phyloP scores from a whole-genome alignment of 176 grass and related monocot genomes.

The Coix lacrymajobi region DNA sequence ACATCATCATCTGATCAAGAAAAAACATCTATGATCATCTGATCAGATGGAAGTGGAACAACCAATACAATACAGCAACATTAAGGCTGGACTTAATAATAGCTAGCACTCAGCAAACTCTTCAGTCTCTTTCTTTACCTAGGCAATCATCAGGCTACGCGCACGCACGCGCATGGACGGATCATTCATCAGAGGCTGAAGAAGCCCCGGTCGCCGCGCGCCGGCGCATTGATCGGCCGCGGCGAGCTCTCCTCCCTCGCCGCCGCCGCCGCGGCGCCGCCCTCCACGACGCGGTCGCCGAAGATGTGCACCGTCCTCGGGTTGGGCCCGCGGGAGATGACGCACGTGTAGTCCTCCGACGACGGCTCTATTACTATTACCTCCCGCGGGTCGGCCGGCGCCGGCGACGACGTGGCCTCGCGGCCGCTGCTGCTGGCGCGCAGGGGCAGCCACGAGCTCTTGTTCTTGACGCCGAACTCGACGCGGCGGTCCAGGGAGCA shows the following conservation, averaged over 20 bases:
- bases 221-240: constrained; percentile 11
- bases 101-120: constrained; percentile 3
- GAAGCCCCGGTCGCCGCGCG: constrained; percentile 20
- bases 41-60: constrained; percentile 30
- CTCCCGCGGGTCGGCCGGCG: neutral
- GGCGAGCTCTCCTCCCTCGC: constrained; percentile 42
- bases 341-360: constrained; percentile 77
- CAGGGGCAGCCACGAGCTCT: constrained; percentile 47
- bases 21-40: constrained; percentile 13
- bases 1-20: constrained; percentile 27
- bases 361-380: constrained; percentile 50
- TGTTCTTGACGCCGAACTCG: constrained; percentile 69
- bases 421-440: neutral
- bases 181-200: constrained; percentile 32
- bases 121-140: constrained; percentile 11
- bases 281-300: constrained; percentile 53
- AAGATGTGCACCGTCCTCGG: constrained; percentile 61
- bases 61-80: constrained; percentile 11
- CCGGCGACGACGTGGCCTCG: neutral
- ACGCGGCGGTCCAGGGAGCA: constrained; percentile 51
- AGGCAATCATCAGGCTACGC: neutral
- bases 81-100: neutral
- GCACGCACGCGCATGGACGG: neutral
- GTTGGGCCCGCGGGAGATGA: constrained; percentile 58
- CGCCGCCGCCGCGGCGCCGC: neutral